Evolutionary conservation across 1,284 basidiomycete species (phyloP), one percentile per base, ranked within the genome.

Genomic region (Lignosus rhinocerotis): DNA sequence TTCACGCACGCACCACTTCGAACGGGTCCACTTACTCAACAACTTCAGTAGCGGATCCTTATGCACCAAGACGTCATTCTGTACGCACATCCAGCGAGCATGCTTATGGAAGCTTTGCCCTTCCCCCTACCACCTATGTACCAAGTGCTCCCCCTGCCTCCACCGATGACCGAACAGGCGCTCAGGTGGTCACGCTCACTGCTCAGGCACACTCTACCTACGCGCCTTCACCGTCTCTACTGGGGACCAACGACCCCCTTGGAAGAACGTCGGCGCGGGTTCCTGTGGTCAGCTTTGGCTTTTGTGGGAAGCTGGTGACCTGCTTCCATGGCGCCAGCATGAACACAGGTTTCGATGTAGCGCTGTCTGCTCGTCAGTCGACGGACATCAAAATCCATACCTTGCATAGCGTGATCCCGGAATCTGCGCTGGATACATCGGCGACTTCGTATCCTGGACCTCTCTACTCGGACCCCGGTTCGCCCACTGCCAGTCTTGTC

Each of bases 271-370:
- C 87, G 6, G 80, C 84, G 51, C 83, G 87, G 44, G 84, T 89
- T 2, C 95, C 94, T 0, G 79, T 96, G 17, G 79, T 95, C 54
- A 88, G 84, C 60, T 96, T 97, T 67, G 95, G 95, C 0, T 94
- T 95, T 69, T 93, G 93, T 31, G 95, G 94, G 12, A 89, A 88
- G 67, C 68, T 96, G 51, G 81, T 96, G 11, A 89, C 91, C 7
- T 94, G 90, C 70, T 96, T 96, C 78, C 93, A 95, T 57, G 85
- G 84, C 9, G 79, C 85, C 12, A 78, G 82, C 21, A 73, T 90
- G 66, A 86, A 81, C 67, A 87, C 86, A 11, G 87, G 88, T 19
- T 88, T 91, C 66, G 89, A 92, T 69, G 86, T 91, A 42, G 88
- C 91, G 0, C 78, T 94, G 33, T 83, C 87, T 5, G 83, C 88